A percentile compares a stretch with the other conserved stretches of the same genome.
Conservation (phyloP, 805 yeast species). For the Yamadazyma akitaensis region DNA sequence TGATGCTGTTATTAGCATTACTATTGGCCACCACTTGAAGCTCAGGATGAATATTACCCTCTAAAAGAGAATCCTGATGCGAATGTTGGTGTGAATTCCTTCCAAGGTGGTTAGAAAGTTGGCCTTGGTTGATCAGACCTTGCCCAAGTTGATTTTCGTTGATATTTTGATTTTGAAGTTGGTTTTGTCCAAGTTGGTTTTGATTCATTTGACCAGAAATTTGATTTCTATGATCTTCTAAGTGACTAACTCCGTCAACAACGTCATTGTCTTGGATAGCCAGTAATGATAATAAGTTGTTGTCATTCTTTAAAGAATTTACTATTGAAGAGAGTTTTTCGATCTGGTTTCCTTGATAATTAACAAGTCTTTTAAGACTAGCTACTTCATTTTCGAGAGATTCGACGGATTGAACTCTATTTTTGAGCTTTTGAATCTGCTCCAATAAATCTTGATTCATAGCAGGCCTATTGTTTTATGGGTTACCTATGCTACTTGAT, state of each 20-base stretch:
- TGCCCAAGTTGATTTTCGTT: neutral
- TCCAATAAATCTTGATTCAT: slow-evolving; percentile 5
- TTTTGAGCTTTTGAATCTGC: slow-evolving; percentile 12
- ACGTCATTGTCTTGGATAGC: slow-evolving; percentile 12
- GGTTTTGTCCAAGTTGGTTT: neutral
- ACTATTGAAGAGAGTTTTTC: slow-evolving; percentile 36
- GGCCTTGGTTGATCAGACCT: neutral
- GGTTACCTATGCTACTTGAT: neutral
- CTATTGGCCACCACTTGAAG: slow-evolving; percentile 20
- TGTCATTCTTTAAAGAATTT: slow-evolving; percentile 26
- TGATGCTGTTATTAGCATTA: neutral
- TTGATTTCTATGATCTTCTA: slow-evolving; percentile 3
- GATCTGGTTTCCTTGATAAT: slow-evolving; percentile 35
- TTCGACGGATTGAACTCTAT: slow-evolving; percentile 21
- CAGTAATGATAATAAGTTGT: slow-evolving; percentile 23
- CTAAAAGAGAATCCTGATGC: slow-evolving; percentile 12
- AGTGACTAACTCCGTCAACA: neutral
- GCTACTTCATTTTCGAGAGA: slow-evolving; percentile 30
- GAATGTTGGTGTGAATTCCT: neutral
- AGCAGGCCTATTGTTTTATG: neutral
- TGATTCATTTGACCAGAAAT: neutral
- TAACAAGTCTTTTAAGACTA: slow-evolving; percentile 34
- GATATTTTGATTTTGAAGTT: neutral
- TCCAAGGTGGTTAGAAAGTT: neutral
- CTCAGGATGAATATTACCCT: slow-evolving; percentile 41